These are phyloP conservation scores for Epichloe uncinata DNA, from an alignment of 2,329 filamentous ascomycete species.

Conservation along the genomic window DNA sequence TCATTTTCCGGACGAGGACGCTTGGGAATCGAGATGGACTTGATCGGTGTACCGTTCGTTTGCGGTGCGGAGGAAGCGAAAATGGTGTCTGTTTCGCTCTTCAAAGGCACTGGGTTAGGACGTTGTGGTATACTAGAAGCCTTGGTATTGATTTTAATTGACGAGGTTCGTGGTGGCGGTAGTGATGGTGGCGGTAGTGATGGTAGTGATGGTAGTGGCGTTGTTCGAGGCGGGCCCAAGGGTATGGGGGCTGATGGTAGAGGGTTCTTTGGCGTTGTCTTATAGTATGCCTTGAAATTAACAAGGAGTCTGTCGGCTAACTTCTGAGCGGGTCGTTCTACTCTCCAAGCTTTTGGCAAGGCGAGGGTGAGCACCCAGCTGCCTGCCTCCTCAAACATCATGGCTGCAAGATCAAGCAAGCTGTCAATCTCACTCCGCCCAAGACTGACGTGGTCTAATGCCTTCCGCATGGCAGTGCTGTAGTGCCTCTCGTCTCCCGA, in stretches of 20 bases:
- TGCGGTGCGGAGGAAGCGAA: slow-evolving; percentile 2
- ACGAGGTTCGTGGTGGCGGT: slow-evolving; percentile 18
- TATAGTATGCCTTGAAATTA: slow-evolving; percentile 26
- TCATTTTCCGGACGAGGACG: slow-evolving; percentile 25
- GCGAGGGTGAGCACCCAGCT: slow-evolving; percentile 29
- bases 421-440: slow-evolving; percentile 29
- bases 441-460: slow-evolving; percentile 25
- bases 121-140: slow-evolving; percentile 11
- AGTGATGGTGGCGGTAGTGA: slow-evolving; percentile 16
- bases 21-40: slow-evolving; percentile 16
- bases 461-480: slow-evolving; percentile 29
- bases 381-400: slow-evolving; percentile 33
- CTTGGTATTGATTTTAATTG: slow-evolving; percentile 28
- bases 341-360: slow-evolving; percentile 28
- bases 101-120: not conserved
- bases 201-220: slow-evolving; percentile 7
- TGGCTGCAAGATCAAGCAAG: slow-evolving; percentile 29
- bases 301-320: slow-evolving; percentile 23
- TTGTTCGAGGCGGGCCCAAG: slow-evolving; percentile 19
- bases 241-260: slow-evolving; percentile 9
- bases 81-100: slow-evolving; percentile 1
- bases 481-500: slow-evolving; percentile 24
- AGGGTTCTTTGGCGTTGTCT: slow-evolving; percentile 20
- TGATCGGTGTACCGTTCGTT: slow-evolving; percentile 4
- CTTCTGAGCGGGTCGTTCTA: slow-evolving; percentile 21